Base-by-base conservation (phyloP, 2,329 filamentous ascomycete genomes). In the Botrytis sinoallii region DNA sequence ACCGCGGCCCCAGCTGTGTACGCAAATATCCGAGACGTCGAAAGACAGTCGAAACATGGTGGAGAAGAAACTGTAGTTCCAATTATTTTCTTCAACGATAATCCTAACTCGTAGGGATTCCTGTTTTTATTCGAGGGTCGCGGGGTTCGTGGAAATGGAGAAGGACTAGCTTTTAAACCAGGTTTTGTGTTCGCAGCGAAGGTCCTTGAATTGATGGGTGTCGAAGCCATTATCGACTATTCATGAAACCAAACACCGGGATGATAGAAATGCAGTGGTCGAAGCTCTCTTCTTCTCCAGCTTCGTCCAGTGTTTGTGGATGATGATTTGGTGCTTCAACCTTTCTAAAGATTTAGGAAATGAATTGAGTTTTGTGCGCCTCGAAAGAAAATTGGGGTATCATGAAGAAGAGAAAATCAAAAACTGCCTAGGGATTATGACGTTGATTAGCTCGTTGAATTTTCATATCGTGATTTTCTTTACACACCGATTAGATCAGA, bases 1-100 rank as follows among this genome's bases (percentile, higher is more conserved):
- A 94, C 95, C 61, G 95, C 94, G 16, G 94, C 96, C 72, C 96
- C 96, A 14, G 96, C 95, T 76, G 94, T 95, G 82, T 97, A 96
- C 72, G 94, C 94, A 83, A 98, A 97, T 69, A 86, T 86, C 73
- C 85, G 85, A 71, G 88, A 91, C 20, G 91, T 89, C 59, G 91
- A 86, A 75, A 95, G 90, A 76, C 89, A 91, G 81, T 97, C 94
- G 82, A 99, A 97, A 76, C 93, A 94, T 81, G 92, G 95, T 59
- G 94, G 91, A 7, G 92, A 93, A 77, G 86, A 89, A 76, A 94
- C 95, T 12, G 95, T 98, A 38, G 95, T 97, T 65, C 96, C 96
- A 79, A 98, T 92, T 73, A 98, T 94, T 76, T 93, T 90, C 82
- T 91, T 91, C 75, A 98, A 85, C 57, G 91, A 91, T 63, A 98